Percentiles rank a stretch among this genome's conserved stretches.
Conservation (phyloP, 345 rosid species). For the Corchorus capsularis region DNA sequence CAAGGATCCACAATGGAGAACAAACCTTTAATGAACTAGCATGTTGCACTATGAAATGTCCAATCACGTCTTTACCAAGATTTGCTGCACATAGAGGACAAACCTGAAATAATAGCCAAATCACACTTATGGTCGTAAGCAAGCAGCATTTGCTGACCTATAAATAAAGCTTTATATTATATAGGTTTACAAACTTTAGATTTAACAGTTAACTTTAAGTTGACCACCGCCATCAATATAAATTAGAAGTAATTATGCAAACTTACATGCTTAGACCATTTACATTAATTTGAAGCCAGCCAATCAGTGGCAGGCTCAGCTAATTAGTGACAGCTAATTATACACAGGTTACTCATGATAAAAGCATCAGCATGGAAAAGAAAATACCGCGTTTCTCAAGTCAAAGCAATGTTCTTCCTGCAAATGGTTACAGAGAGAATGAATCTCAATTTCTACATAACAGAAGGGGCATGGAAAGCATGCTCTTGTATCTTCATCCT, state of each 20-base stretch:
- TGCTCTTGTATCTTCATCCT: conserved; percentile 5
- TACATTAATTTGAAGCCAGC: background rate
- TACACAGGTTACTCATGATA: background rate
- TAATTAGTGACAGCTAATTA: background rate
- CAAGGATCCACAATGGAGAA: conserved; percentile 9
- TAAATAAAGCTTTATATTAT: too few species aligned
- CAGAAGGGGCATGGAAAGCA: conserved; percentile 53
- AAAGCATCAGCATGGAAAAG: conserved; percentile 19
- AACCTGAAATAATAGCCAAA: conserved; percentile 43
- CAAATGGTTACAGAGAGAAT: conserved; percentile 48
- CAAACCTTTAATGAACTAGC: conserved; percentile 53
- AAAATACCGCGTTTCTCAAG: conserved; percentile 57
- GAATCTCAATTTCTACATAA: conserved; percentile 50
- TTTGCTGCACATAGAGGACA: conserved; percentile 69
- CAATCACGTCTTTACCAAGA: conserved; percentile 55
- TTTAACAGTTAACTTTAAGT: too few species aligned
- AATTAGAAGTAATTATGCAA: background rate
- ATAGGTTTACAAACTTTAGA: too few species aligned
- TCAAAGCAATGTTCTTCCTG: conserved; percentile 67
- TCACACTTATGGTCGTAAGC: background rate
- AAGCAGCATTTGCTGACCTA: conserved; percentile 4
- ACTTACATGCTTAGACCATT: background rate
- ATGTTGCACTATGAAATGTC: conserved; percentile 62
- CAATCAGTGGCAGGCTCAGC: background rate
- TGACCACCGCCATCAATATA: background rate